A percentile compares a stretch with the other conserved stretches of the same genome.
These are phyloP conservation scores for Metarhizium sp. DNA, from an alignment of 2,329 filamentous ascomycete genomes.

Conservation along the genomic window DNA sequence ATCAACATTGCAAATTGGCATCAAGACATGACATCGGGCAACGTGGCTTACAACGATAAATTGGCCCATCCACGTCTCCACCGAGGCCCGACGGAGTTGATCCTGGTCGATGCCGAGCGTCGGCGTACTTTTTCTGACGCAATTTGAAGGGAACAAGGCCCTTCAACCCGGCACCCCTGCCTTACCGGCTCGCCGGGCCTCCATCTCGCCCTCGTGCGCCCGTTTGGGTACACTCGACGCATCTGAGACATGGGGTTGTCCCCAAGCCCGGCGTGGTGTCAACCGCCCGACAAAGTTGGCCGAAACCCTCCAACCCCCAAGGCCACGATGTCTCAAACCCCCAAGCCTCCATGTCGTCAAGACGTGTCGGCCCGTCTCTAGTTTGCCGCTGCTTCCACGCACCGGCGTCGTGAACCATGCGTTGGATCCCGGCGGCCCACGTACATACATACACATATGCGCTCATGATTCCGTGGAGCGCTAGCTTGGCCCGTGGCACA, in stretches of 20 bases:
- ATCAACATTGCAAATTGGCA: too few relatives aligned
- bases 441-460: neutral
- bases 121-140: too few relatives aligned
- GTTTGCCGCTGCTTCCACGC: neutral
- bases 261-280: too few relatives aligned
- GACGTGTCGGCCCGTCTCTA: slow-evolving; percentile 13
- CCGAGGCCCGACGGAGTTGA: too few relatives aligned
- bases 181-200: neutral
- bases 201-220: neutral
- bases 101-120: too few relatives aligned
- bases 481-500: neutral
- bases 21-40: too few relatives aligned
- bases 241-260: too few relatives aligned
- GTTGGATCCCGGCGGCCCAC: neutral
- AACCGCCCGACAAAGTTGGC: too few relatives aligned
- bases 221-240: neutral
- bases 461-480: neutral
- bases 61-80: too few relatives aligned
- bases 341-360: slow-evolving; percentile 39
- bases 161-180: neutral
- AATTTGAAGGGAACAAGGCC: too few relatives aligned
- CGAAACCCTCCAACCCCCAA: too few relatives aligned
- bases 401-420: slow-evolving; percentile 15
- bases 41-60: too few relatives aligned
- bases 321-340: slow-evolving; percentile 39